Evolutionary conservation across 305 asterid species (phyloP).

Genomic region (Rubia tinctorum): DNA sequence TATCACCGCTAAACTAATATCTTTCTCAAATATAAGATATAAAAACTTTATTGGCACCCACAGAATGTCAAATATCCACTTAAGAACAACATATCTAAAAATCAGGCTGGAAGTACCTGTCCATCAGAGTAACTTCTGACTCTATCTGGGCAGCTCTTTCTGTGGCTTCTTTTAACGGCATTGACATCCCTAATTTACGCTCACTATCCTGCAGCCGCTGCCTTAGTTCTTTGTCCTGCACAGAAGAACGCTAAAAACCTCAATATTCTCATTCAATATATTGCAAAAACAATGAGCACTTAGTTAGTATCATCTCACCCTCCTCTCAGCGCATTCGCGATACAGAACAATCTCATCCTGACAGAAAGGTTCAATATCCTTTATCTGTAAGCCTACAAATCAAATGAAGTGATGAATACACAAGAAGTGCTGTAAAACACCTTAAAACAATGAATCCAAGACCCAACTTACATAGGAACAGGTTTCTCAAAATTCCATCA

Average conservation of each 20-base stretch:
- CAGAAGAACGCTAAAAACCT: background rate
- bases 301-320: constrained; percentile 49
- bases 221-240: constrained; percentile 80
- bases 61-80: background rate
- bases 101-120: constrained; percentile 51
- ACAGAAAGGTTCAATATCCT: constrained; percentile 96
- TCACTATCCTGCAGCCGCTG: constrained; percentile 88
- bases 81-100: background rate
- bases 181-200: constrained; percentile 70
- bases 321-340: constrained; percentile 76
- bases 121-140: constrained; percentile 71
- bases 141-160: constrained; percentile 73
- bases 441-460: background rate
- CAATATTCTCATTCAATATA: background rate
- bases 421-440: constrained; percentile 1
- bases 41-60: background rate
- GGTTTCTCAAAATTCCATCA: constrained; percentile 88
- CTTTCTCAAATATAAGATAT: background rate
- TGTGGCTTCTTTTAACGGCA: constrained; percentile 76
- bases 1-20: background rate
- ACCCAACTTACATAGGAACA: constrained; percentile 61
- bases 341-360: constrained; percentile 95
- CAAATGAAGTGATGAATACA: constrained; percentile 10
- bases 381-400: constrained; percentile 70
- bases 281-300: constrained; percentile 5